These are phyloP conservation scores for Lactarius indigo DNA, from an alignment of 768 basidiomycete species.

Conservation along the genomic window DNA sequence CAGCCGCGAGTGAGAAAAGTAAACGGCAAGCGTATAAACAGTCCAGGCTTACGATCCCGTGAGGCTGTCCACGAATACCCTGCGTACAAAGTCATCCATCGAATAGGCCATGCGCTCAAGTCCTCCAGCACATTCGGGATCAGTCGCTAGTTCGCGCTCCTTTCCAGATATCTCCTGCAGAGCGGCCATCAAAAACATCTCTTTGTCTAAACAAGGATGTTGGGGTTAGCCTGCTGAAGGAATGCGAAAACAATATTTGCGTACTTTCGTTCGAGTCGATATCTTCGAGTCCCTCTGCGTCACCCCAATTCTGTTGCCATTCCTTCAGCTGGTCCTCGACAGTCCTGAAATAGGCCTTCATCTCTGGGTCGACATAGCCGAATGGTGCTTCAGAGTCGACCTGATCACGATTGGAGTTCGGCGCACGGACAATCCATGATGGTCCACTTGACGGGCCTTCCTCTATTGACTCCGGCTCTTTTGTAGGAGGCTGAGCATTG, in stretches of 20 bases:
- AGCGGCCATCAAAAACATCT: constrained; percentile 74
- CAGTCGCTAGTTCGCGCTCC: constrained; percentile 87
- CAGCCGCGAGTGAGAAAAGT: constrained; percentile 1
- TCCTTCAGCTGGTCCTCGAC: constrained; percentile 84
- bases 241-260: constrained; percentile 24
- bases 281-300: constrained; percentile 45
- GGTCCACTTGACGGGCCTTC: constrained; percentile 39
- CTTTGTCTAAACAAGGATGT: constrained; percentile 9
- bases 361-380: constrained; percentile 82
- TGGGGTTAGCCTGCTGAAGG: constrained; percentile 23
- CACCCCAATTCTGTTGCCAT: constrained; percentile 65
- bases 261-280: constrained; percentile 70
- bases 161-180: constrained; percentile 81
- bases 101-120: constrained; percentile 88
- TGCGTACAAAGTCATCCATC: constrained; percentile 94
- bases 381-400: constrained; percentile 73
- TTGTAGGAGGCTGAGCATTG: constrained; percentile 28
- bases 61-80: constrained; percentile 86
- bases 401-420: constrained; percentile 38
- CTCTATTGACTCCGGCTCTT: constrained; percentile 25
- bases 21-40: not conserved
- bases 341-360: constrained; percentile 90
- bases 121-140: constrained; percentile 89
- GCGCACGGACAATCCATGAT: constrained; percentile 61
- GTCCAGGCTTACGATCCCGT: constrained; percentile 72